These are phyloP conservation scores for Hamigera avellanea DNA, from an alignment of 495 filamentous ascomycete species.

Conservation along the genomic window DNA sequence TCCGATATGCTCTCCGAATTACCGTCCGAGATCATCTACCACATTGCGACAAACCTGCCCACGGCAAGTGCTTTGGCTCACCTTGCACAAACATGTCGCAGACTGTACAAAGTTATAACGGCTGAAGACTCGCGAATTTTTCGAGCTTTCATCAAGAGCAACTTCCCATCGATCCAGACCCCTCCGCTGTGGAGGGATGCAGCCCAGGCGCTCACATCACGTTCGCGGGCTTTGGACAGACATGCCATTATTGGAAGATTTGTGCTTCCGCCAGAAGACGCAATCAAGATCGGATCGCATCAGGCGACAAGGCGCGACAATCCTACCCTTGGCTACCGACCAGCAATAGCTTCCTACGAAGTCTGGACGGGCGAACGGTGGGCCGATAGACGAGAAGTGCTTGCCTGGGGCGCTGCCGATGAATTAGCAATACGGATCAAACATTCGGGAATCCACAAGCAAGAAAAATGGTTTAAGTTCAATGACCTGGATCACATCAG, in stretches of 20 bases:
- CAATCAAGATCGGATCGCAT: conserved; percentile 16
- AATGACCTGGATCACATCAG: conserved; percentile 37
- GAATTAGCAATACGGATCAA: conserved; percentile 40
- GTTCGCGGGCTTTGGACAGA: conserved; percentile 48
- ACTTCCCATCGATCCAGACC: conserved; percentile 35
- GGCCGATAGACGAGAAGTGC: conserved; percentile 42
- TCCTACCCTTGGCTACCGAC: conserved; percentile 54
- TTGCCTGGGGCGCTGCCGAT: conserved; percentile 52
- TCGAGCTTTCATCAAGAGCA: conserved; percentile 37
- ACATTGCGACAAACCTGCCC: conserved; percentile 42
- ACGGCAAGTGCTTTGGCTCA: conserved; percentile 34
- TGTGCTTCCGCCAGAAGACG: conserved; percentile 29
- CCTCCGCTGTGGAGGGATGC: conserved; percentile 40
- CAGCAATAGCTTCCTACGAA: conserved; percentile 51
- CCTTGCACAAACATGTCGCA: conserved; percentile 39
- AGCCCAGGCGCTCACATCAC: conserved; percentile 42
- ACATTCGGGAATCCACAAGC: conserved; percentile 9
- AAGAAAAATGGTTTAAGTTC: conserved; percentile 38
- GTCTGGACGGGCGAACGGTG: conserved; percentile 38
- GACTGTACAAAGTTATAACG: conserved; percentile 36
- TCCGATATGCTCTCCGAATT: conserved; percentile 36
- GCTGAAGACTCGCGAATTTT: conserved; percentile 46
- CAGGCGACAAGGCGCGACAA: conserved; percentile 24
- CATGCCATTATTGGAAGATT: conserved; percentile 45
- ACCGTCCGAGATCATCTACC: conserved; percentile 49